phyloP scores from a whole-genome alignment of 2,329 filamentous ascomycete genomes.

The Gaeumannomyces sp. region DNA sequence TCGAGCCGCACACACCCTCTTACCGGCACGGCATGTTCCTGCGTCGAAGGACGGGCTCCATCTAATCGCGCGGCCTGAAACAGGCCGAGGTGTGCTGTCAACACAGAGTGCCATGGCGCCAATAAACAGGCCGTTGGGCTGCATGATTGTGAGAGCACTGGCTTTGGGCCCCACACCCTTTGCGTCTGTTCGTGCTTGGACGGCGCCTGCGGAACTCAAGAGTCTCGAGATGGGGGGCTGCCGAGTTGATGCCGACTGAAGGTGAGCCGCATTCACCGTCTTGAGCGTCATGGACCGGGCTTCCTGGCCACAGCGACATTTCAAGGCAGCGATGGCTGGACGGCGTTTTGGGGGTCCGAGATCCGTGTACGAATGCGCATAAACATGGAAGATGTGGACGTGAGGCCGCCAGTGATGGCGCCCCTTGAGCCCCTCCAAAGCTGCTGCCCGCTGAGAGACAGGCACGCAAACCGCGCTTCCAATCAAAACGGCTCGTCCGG shows the following conservation, averaged over 20 bases:
- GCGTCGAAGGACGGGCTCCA: not conserved
- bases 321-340: too few relatives aligned
- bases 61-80: not conserved
- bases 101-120: not conserved
- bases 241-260: not conserved
- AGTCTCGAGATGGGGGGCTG: too few relatives aligned
- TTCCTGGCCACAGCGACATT: not conserved
- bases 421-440: not conserved
- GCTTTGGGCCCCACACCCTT: not conserved
- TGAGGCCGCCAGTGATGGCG: not conserved
- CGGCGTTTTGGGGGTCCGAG: too few relatives aligned
- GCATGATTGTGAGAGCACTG: not conserved
- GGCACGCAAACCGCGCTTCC: not conserved
- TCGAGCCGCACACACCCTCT: not conserved
- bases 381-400: not conserved
- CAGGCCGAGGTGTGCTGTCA: not conserved
- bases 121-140: not conserved
- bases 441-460: too few relatives aligned
- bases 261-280: not conserved
- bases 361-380: not conserved
- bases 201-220: too few relatives aligned
- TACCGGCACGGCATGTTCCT: not conserved
- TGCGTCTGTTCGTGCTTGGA: not conserved
- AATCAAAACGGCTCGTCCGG: not conserved
- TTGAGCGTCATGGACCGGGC: not conserved